These are phyloP conservation scores for Coemansia sp. DNA, from an alignment of 192 early-diverging fungal species.

Conservation along the genomic window DNA sequence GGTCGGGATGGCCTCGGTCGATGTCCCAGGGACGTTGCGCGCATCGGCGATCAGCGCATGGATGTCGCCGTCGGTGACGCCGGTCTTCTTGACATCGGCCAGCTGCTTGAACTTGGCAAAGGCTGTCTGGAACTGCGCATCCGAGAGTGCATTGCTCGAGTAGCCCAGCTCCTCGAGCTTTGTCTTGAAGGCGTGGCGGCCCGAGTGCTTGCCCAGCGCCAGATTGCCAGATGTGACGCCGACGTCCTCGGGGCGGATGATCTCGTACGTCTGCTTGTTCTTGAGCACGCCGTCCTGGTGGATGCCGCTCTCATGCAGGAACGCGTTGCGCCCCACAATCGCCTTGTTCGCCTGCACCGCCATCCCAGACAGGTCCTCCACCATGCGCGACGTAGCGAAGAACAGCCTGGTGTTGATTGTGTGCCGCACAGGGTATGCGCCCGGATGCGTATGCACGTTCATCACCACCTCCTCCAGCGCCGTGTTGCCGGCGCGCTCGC, in stretches of 20 bases:
- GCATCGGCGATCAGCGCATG: conserved; percentile 82
- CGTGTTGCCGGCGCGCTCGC: conserved; percentile 98
- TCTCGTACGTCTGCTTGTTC: conserved; percentile 95
- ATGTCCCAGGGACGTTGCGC: conserved; percentile 42
- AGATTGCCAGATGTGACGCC: conserved; percentile 83
- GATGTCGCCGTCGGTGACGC: conserved; percentile 86
- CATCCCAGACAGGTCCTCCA: conserved; percentile 89
- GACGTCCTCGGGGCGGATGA: conserved; percentile 90
- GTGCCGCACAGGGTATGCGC: conserved; percentile 84
- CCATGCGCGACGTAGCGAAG: conserved; percentile 85
- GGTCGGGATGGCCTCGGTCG: not conserved
- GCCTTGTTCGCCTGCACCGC: conserved; percentile 97
- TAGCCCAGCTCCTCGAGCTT: conserved; percentile 79
- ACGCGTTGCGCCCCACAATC: conserved; percentile 96
- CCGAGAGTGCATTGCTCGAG: conserved; percentile 57
- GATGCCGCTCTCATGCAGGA: conserved; percentile 96
- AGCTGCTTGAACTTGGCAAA: conserved; percentile 90
- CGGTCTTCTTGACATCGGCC: conserved; percentile 86
- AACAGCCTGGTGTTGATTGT: conserved; percentile 88
- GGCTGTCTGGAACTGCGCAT: conserved; percentile 70
- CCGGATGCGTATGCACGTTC: conserved; percentile 92
- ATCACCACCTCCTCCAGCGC: conserved; percentile 95
- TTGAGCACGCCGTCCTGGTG: conserved; percentile 99
- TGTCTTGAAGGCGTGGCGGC: conserved; percentile 87
- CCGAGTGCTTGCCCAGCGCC: conserved; percentile 95